phyloP scores from a whole-genome alignment of 345 rosid species.

The Durio zibethinus region DNA sequence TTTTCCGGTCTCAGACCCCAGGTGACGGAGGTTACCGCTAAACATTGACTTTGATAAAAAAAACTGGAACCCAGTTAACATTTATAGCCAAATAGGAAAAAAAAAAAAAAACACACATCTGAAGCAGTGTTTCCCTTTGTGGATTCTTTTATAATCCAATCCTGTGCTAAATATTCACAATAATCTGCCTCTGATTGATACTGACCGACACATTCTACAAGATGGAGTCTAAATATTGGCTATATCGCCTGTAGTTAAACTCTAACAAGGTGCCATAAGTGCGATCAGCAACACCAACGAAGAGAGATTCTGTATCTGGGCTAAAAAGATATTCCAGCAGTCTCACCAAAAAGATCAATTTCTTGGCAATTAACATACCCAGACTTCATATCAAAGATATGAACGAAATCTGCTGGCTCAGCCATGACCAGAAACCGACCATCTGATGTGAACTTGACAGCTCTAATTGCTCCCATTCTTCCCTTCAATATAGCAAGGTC shows the following conservation, averaged over 20 bases:
- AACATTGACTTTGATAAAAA: background rate
- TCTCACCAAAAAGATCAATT: constrained; percentile 89
- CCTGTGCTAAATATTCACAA: background rate
- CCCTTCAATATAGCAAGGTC: constrained; percentile 62
- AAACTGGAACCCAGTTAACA: background rate
- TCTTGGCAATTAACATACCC: constrained; percentile 68
- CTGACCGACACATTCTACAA: constrained; percentile 28
- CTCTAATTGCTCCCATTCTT: constrained; percentile 94
- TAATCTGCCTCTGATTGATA: background rate
- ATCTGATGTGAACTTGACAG: constrained; percentile 65
- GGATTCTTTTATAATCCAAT: background rate
- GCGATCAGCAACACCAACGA: constrained; percentile 84
- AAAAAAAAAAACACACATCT: too few relatives aligned
- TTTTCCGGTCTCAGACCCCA: too few relatives aligned
- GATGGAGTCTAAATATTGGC: constrained; percentile 46
- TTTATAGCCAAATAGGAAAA: background rate
- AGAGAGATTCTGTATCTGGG: constrained; percentile 78
- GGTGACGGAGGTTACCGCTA: background rate
- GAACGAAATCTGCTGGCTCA: constrained; percentile 92
- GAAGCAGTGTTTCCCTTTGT: background rate
- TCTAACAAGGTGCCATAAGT: constrained; percentile 86
- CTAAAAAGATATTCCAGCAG: constrained; percentile 90
- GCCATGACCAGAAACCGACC: constrained; percentile 92
- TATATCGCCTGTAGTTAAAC: constrained; percentile 49
- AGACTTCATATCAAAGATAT: constrained; percentile 61